A percentile compares a stretch with the other conserved stretches of the same genome.
These are phyloP conservation scores for Fusarium verrucosum DNA, from an alignment of 2,329 filamentous ascomycete species.

Conservation along the genomic window DNA sequence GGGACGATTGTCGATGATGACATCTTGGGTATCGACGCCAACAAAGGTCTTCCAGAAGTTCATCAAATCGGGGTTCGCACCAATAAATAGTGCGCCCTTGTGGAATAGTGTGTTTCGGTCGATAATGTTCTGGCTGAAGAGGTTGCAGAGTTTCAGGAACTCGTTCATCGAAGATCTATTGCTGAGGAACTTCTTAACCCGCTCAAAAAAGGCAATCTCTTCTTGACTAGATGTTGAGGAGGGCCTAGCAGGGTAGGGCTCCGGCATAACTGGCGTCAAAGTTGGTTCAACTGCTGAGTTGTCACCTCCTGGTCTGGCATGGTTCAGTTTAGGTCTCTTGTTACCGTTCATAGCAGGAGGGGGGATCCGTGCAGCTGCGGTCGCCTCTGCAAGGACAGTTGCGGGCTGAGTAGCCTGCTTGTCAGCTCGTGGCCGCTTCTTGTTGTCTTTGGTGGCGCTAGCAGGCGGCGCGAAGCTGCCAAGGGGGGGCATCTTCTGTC, in stretches of 20 bases:
- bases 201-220: constrained; percentile 93
- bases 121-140: constrained; percentile 93
- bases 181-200: constrained; percentile 93
- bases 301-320: constrained; percentile 69
- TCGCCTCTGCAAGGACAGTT: constrained; percentile 55
- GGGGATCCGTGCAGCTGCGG: constrained; percentile 49
- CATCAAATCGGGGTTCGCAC: constrained; percentile 88
- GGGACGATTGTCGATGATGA: constrained; percentile 80
- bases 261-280: constrained; percentile 85
- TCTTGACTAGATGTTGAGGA: constrained; percentile 80
- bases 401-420: constrained; percentile 62
- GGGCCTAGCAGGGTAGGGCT: constrained; percentile 81
- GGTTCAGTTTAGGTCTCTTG: constrained; percentile 79
- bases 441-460: constrained; percentile 87
- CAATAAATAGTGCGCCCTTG: constrained; percentile 86
- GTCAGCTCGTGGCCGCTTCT: constrained; percentile 79
- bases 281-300: constrained; percentile 80
- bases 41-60: constrained; percentile 88
- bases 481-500: constrained; percentile 87
- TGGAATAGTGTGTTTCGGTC: constrained; percentile 84
- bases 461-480: constrained; percentile 89
- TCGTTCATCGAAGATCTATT: constrained; percentile 95
- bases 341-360: constrained; percentile 51
- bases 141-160: constrained; percentile 95
- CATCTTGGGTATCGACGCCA: constrained; percentile 78